These are phyloP conservation scores for Blastomyces gilchristii DNA, from an alignment of 2,329 filamentous ascomycete genomes.

Conservation along the genomic window DNA sequence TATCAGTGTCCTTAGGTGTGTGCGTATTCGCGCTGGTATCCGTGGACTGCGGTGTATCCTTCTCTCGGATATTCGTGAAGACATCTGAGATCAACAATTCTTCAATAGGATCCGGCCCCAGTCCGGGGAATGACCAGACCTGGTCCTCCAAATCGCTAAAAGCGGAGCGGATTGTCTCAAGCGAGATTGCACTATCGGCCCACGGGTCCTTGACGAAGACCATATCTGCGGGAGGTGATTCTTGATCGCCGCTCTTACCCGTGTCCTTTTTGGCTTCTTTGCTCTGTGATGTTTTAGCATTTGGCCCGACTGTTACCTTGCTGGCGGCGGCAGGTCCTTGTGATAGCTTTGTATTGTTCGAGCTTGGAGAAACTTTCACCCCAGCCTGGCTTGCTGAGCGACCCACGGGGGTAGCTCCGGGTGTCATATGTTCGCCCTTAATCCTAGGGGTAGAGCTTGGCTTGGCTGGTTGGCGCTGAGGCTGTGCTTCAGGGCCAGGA, in stretches of 20 bases:
- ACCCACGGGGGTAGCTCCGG: slow-evolving; percentile 25
- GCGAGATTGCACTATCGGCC: slow-evolving; percentile 29
- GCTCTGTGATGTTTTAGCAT: slow-evolving; percentile 19
- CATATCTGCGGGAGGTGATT: slow-evolving; percentile 11
- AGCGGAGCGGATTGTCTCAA: slow-evolving; percentile 29
- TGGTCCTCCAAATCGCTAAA: slow-evolving; percentile 28
- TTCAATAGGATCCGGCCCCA: slow-evolving; percentile 29
- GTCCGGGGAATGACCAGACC: slow-evolving; percentile 15
- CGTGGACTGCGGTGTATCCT: slow-evolving; percentile 31
- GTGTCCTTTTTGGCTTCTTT: slow-evolving; percentile 23
- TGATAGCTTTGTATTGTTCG: slow-evolving; percentile 27
- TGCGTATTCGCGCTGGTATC: slow-evolving; percentile 27
- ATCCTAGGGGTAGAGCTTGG: slow-evolving; percentile 17
- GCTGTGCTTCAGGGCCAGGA: slow-evolving; percentile 13
- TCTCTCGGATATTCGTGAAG: slow-evolving; percentile 25
- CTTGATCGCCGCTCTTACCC: slow-evolving; percentile 18
- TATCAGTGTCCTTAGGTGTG: slow-evolving; percentile 30
- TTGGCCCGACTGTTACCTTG: slow-evolving; percentile 18
- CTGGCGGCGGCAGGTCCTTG: slow-evolving; percentile 16
- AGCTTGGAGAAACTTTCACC: slow-evolving; percentile 26
- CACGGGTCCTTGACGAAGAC: slow-evolving; percentile 25
- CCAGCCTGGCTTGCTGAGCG: slow-evolving; percentile 27
- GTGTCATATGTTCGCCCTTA: slow-evolving; percentile 23
- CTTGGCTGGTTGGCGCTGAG: slow-evolving; percentile 14
- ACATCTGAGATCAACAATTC: slow-evolving; percentile 30